phyloP scores from a whole-genome alignment of 1,284 basidiomycete species.

The Sporisorium graminicola region DNA sequence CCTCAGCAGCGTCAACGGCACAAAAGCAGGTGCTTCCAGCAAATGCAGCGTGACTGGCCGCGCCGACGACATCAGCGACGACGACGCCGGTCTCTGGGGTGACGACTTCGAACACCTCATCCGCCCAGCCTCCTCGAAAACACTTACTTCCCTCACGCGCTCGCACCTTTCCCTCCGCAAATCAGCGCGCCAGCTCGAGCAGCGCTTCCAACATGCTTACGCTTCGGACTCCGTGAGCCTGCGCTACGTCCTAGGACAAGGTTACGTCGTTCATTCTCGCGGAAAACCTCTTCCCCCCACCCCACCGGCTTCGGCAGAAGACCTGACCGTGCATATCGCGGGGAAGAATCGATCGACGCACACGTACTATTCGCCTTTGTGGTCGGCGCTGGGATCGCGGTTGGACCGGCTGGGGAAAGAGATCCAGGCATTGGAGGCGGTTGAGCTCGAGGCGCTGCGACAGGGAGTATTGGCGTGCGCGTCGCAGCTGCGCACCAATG shows the following conservation, averaged over 20 bases:
- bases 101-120: conserved; percentile 66
- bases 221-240: conserved; percentile 51
- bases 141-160: conserved; percentile 40
- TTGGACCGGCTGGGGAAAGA: conserved; percentile 46
- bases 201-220: conserved; percentile 29
- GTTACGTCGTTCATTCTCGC: conserved; percentile 64
- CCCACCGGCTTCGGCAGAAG: neutral
- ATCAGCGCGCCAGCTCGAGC: conserved; percentile 44
- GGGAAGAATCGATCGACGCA: conserved; percentile 58
- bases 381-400: conserved; percentile 53
- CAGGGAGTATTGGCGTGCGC: conserved; percentile 42
- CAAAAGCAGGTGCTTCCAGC: neutral
- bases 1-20: neutral
- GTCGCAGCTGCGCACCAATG: conserved; percentile 76
- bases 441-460: conserved; percentile 58
- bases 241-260: conserved; percentile 61
- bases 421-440: conserved; percentile 42
- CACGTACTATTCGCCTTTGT: conserved; percentile 58
- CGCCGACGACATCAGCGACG: neutral
- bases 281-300: conserved; percentile 18
- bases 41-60: neutral
- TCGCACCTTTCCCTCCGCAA: conserved; percentile 45
- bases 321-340: conserved; percentile 45
- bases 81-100: conserved; percentile 51
- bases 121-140: conserved; percentile 55